Conservation (phyloP, 2,329 filamentous ascomycete genomes). For the Fusarium palustre region DNA sequence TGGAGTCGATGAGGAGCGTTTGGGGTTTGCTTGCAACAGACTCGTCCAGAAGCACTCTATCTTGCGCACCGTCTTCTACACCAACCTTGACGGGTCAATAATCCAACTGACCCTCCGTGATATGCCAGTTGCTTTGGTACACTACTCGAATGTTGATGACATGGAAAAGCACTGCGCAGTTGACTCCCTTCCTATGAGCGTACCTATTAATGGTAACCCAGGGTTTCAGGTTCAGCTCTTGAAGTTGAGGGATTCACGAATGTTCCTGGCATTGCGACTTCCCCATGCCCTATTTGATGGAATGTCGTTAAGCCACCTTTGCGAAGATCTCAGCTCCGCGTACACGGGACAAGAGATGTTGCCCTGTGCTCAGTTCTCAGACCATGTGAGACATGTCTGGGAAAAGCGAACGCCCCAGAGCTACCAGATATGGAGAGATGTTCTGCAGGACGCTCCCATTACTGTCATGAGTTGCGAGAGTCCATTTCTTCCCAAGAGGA, state of each 20-base stretch:
- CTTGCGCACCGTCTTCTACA: constrained; percentile 5
- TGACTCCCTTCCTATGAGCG: background rate
- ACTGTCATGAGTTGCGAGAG: background rate
- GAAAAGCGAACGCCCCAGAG: background rate
- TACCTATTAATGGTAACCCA: background rate
- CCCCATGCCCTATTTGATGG: constrained; percentile 14
- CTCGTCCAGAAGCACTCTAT: constrained; percentile 12
- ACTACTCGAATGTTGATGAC: background rate
- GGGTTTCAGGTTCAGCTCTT: background rate
- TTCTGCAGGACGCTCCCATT: background rate
- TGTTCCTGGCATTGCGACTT: background rate
- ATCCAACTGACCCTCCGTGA: background rate
- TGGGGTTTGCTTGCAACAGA: background rate
- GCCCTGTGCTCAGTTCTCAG: constrained; percentile 5
- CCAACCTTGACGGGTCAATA: background rate
- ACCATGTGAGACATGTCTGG: background rate
- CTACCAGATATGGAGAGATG: constrained; percentile 1
- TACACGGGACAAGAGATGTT: background rate
- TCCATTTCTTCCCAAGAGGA: background rate
- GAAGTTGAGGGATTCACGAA: background rate
- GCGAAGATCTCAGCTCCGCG: background rate
- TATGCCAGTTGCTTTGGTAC: background rate
- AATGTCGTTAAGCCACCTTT: constrained; percentile 3
- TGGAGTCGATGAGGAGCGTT: background rate
- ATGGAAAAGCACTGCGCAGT: background rate